Conservation (phyloP, 2,329 filamentous ascomycete species). For the Neobulgaria alba region DNA sequence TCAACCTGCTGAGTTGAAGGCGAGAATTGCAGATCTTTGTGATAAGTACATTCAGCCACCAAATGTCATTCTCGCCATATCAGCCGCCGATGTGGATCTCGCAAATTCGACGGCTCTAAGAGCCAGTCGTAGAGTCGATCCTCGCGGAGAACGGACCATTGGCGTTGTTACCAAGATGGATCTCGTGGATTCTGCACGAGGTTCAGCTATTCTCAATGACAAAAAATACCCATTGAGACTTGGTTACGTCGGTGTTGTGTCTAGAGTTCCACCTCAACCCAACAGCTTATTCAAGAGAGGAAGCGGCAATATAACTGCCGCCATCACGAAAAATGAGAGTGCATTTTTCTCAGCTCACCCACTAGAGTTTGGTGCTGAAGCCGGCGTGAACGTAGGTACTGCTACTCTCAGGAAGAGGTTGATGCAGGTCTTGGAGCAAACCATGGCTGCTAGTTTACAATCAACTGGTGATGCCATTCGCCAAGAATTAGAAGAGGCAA, state of each 20-base stretch:
- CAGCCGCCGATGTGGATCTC: constrained; percentile 91
- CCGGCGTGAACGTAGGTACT: constrained; percentile 72
- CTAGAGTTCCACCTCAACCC: constrained; percentile 55
- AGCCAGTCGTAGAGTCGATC: constrained; percentile 85
- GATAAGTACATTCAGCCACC: constrained; percentile 97
- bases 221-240: constrained; percentile 91
- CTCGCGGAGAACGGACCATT: constrained; percentile 89
- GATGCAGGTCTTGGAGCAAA: constrained; percentile 94
- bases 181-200: constrained; percentile 75
- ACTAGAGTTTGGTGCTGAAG: constrained; percentile 64
- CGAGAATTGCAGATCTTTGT: constrained; percentile 91
- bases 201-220: constrained; percentile 70
- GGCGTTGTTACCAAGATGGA: constrained; percentile 99
- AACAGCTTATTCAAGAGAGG: constrained; percentile 77
- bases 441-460: constrained; percentile 88
- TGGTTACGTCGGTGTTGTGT: constrained; percentile 93
- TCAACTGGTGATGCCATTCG: constrained; percentile 86
- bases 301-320: constrained; percentile 65
- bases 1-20: constrained; percentile 84
- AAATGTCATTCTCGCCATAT: constrained; percentile 95
- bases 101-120: constrained; percentile 91
- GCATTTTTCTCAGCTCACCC: constrained; percentile 81
- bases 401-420: constrained; percentile 85
- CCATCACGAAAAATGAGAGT: constrained; percentile 82
- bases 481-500: constrained; percentile 91